These are phyloP conservation scores for Nyssa sinensis DNA, from an alignment of 148 eudicot genomes.

Conservation along the genomic window DNA sequence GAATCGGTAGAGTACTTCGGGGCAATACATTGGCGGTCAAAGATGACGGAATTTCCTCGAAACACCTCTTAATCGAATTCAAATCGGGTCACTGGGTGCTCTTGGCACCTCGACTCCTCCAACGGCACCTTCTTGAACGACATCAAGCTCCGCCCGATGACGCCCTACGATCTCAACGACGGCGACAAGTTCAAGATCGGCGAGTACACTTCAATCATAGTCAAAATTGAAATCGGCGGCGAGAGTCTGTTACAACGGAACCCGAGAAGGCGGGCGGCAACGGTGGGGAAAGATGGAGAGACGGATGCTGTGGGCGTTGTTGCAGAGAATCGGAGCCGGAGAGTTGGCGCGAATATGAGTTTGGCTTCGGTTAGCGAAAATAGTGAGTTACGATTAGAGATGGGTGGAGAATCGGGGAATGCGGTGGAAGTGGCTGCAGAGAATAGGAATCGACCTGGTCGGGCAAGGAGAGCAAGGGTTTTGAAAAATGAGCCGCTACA, in stretches of 20 bases:
- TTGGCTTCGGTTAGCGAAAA: neutral
- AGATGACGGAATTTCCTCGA: constrained; percentile 76
- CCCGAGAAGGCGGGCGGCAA: constrained; percentile 25
- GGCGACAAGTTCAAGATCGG: constrained; percentile 66
- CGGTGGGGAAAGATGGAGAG: constrained; percentile 11
- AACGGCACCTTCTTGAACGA: constrained; percentile 69
- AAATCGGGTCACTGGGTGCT: constrained; percentile 44
- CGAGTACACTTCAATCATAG: constrained; percentile 53
- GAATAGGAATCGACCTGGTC: constrained; percentile 18
- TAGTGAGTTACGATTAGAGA: constrained; percentile 23
- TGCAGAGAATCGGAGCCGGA: constrained; percentile 13
- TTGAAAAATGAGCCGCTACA: constrained; percentile 19
- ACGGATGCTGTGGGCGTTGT: constrained; percentile 7
- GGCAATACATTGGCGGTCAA: constrained; percentile 69
- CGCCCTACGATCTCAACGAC: constrained; percentile 31
- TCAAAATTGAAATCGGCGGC: constrained; percentile 22
- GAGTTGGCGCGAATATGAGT: neutral
- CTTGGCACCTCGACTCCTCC: constrained; percentile 64
- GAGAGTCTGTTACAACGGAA: constrained; percentile 21
- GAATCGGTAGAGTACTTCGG: constrained; percentile 55
- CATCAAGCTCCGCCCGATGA: constrained; percentile 23
- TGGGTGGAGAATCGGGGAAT: constrained; percentile 15
- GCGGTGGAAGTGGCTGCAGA: constrained; percentile 16
- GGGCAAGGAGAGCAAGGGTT: constrained; percentile 12
- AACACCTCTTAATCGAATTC: constrained; percentile 50